Conservation (phyloP, 768 basidiomycete genomes). For the Boletus tomentosulus region DNA sequence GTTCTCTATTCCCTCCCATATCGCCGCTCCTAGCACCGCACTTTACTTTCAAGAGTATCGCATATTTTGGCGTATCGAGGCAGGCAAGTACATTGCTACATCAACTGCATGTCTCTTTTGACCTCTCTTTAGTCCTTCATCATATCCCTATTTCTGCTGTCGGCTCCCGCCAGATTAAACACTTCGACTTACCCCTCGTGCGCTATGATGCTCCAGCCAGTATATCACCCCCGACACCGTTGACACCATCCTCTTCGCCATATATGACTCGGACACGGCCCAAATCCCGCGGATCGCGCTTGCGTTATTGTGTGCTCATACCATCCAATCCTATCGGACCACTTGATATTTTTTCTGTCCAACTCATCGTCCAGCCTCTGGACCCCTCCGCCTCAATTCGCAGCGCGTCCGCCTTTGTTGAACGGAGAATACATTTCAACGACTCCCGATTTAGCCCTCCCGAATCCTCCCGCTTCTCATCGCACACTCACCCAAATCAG, state of each 20-base stretch:
- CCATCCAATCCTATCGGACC: constrained; percentile 65
- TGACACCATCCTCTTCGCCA: constrained; percentile 34
- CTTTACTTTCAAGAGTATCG: constrained; percentile 70
- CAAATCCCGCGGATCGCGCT: constrained; percentile 53
- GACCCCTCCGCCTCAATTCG: constrained; percentile 57
- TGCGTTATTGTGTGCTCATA: constrained; percentile 56
- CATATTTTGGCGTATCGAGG: constrained; percentile 81
- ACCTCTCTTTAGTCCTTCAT: constrained; percentile 49
- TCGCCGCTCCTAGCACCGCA: constrained; percentile 63
- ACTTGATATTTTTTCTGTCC: constrained; percentile 64
- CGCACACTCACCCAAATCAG: constrained; percentile 19
- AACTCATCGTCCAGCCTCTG: constrained; percentile 55
- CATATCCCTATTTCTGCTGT: constrained; percentile 63
- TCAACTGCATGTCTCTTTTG: constrained; percentile 12
- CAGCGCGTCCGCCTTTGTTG: constrained; percentile 59
- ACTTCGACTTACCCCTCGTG: constrained; percentile 68
- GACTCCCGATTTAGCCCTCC: constrained; percentile 31
- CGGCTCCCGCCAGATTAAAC: constrained; percentile 63
- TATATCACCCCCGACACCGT: constrained; percentile 34
- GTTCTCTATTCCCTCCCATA: constrained; percentile 59
- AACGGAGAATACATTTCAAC: constrained; percentile 64
- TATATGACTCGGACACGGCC: constrained; percentile 40
- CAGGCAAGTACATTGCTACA: constrained; percentile 46
- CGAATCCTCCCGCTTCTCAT: constrained; percentile 19
- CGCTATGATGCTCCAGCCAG: constrained; percentile 60